Evolutionary conservation across 1,284 basidiomycete species (phyloP), one percentile per base, ranked within the genome.

Genomic region (Mycena citricolor): DNA sequence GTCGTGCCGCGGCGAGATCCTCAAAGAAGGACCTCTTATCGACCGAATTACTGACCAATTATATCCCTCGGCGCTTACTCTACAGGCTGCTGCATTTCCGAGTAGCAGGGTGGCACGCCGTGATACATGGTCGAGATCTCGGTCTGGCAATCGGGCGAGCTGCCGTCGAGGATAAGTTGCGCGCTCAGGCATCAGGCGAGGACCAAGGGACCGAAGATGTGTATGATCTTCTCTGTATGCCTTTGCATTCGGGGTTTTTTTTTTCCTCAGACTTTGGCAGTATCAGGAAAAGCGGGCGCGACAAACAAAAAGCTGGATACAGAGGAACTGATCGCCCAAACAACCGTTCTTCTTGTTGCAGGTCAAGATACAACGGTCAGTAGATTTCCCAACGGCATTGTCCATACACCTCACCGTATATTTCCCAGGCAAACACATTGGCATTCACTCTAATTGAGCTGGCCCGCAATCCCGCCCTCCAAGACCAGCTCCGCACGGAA

Each of bases 281-380:
- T 47, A 45, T 51, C 13, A 36, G 33, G 14, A n/a, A 42, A 38
- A 16, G 19, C 44, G 11, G 36, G 36, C 6, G 23, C 39, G 28
- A n/a, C 39, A 25, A 31, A 39, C 22, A 42, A 47, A 21, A 31
- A 13, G 12, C 19, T 47, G 23, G 29, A 4, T 8, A 16, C 23
- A 10, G 35, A 39, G 8, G 46, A 47, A 4, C n/a, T 47, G 2
- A 36, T 32, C n/a, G 46, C 34, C 2, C 46, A 47, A 23, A 47
- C 30, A 8, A n/a, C 22, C 16, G 29, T 47, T 20, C 42, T 47
- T 23, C 24, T 47, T 12, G 29, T 47, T 21, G 46, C 46, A 23
- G 46, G 46, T n/a, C 39, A 47, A n/a, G 46, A 47, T 32, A 47
- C 46, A 11, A 47, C 46, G 35, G 46, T 42, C 10, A 1, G 40